Conservation (phyloP, 208 protist species). For the Acanthamoeba culbertsoni region DNA sequence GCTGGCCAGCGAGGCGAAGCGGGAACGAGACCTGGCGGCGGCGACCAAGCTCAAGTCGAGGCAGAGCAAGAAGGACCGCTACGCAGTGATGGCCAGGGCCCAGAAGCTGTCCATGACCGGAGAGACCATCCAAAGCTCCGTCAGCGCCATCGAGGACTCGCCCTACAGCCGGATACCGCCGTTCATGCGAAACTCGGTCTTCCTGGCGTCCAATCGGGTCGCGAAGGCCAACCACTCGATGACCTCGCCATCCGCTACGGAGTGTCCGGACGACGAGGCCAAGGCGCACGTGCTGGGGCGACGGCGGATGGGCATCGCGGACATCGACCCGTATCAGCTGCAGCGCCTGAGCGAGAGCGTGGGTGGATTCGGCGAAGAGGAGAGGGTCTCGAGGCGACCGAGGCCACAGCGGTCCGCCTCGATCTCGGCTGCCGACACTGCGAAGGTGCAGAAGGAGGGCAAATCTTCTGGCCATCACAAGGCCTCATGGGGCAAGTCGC, state of each 20-base stretch:
- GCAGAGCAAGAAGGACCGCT: too few relatives aligned
- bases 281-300: not conserved
- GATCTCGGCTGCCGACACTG: not conserved
- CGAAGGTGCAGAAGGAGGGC: not conserved
- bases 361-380: constrained; percentile 5
- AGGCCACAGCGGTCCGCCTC: not conserved
- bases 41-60: too few relatives aligned
- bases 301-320: constrained; percentile 38
- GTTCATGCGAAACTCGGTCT: not conserved
- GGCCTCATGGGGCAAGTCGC: not conserved
- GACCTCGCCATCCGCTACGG: not conserved
- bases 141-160: too few relatives aligned
- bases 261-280: not conserved
- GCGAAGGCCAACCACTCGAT: not conserved
- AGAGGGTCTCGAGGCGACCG: not conserved
- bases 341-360: constrained; percentile 26
- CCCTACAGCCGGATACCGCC: not conserved
- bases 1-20: too few relatives aligned
- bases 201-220: not conserved
- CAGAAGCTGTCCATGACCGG: too few relatives aligned
- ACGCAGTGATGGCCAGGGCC: too few relatives aligned
- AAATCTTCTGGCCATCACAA: not conserved
- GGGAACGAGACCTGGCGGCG: too few relatives aligned
- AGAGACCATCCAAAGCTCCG: too few relatives aligned
- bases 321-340: constrained; percentile 22